These are phyloP conservation scores for Auxenochlorella pyrenoidosa DNA, from an alignment of 139 green algal genomes.

Conservation along the genomic window DNA sequence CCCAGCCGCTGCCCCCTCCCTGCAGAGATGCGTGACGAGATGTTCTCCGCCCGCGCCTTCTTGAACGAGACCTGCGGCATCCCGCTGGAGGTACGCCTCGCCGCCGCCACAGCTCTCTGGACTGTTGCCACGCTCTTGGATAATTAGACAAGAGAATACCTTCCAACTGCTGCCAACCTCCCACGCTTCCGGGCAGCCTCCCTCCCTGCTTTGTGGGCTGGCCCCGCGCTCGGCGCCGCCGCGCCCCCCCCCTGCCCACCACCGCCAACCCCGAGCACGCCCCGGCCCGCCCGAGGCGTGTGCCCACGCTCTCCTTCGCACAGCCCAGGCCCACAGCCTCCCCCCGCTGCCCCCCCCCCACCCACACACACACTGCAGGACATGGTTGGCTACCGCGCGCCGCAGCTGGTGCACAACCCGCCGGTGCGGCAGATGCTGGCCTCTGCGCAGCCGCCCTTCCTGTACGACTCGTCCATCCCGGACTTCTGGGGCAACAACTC, in stretches of 20 bases:
- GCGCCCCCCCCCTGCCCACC: neutral
- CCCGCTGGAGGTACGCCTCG: conserved; percentile 13
- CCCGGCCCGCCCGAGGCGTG: too few relatives aligned
- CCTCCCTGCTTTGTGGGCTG: too few relatives aligned
- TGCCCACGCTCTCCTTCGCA: too few relatives aligned
- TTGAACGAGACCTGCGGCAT: conserved; percentile 31
- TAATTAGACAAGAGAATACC: too few relatives aligned
- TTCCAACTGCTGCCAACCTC: too few relatives aligned
- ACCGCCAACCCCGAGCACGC: neutral
- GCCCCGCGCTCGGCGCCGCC: too few relatives aligned
- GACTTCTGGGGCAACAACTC: conserved; percentile 22
- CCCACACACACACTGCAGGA: neutral
- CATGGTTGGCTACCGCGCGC: conserved; percentile 44
- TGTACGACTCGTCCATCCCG: conserved; percentile 45
- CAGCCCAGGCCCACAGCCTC: too few relatives aligned
- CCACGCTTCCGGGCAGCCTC: too few relatives aligned
- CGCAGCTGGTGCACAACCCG: conserved; percentile 44
- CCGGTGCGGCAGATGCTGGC: conserved; percentile 1
- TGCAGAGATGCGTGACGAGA: neutral
- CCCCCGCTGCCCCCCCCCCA: neutral
- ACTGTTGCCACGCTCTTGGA: too few relatives aligned
- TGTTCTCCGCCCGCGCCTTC: conserved; percentile 6
- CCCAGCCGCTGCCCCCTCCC: too few relatives aligned
- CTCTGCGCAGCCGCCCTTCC: conserved; percentile 3
- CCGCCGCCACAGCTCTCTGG: too few relatives aligned